phyloP scores from a whole-genome alignment of 768 basidiomycete species.

The Pulveroboletus sp. region DNA sequence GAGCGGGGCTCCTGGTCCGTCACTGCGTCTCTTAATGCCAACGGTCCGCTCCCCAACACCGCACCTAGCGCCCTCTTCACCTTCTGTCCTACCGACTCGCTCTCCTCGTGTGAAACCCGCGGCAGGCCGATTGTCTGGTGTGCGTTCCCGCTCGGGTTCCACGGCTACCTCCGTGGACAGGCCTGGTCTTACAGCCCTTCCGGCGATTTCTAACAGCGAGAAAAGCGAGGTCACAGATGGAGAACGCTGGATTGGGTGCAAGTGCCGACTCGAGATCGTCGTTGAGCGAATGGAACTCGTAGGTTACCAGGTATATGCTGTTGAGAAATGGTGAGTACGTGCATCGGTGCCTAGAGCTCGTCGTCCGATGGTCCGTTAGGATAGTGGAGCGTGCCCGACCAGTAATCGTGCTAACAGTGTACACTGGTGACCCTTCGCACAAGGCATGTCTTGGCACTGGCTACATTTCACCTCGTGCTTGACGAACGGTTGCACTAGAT shows the following conservation, averaged over 20 bases:
- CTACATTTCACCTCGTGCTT: constrained; percentile 6
- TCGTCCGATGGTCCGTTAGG: constrained; percentile 34
- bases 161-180: constrained; percentile 19
- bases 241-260: constrained; percentile 42
- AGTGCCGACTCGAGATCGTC: constrained; percentile 46
- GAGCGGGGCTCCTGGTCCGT: constrained; percentile 2
- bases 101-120: constrained; percentile 23
- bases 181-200: constrained; percentile 4
- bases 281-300: constrained; percentile 41
- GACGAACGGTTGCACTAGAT: constrained; percentile 40
- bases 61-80: constrained; percentile 2
- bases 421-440: constrained; percentile 71
- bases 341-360: neutral
- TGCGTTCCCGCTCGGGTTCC: constrained; percentile 33
- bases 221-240: constrained; percentile 19
- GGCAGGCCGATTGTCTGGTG: constrained; percentile 24
- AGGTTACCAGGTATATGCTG: constrained; percentile 80
- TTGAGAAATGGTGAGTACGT: constrained; percentile 69
- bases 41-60: constrained; percentile 27
- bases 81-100: constrained; percentile 15
- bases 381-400: constrained; percentile 61
- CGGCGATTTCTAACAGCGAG: constrained; percentile 3
- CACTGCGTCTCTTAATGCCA: constrained; percentile 29
- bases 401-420: constrained; percentile 62
- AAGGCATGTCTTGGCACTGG: constrained; percentile 36